Conservation (phyloP, 108 stramenopile species). For the Cyclotella choctawhatcheeana region DNA sequence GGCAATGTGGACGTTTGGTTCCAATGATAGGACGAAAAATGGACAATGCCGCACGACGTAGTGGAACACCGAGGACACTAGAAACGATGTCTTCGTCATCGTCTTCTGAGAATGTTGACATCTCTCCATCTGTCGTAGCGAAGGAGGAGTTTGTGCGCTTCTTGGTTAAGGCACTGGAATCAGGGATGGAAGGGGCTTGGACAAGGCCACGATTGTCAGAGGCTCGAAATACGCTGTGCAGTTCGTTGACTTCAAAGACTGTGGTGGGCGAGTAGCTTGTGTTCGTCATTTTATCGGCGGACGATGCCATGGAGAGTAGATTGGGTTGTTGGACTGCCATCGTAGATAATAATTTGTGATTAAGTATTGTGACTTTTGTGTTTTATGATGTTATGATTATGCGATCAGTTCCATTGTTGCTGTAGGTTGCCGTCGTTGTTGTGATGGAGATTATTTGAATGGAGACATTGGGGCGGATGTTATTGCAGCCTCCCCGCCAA, state of each 20-base stretch:
- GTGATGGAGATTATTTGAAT: too few species aligned
- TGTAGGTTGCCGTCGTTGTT: too few species aligned
- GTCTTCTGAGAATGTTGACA: conserved; percentile 39
- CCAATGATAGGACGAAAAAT: conserved; percentile 39
- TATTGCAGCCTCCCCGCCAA: too few species aligned
- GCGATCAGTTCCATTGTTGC: too few species aligned
- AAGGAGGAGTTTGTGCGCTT: conserved; percentile 18
- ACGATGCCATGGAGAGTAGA: not conserved
- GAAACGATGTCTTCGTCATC: conserved; percentile 10
- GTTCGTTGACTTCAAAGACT: conserved; percentile 35
- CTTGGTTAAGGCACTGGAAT: not conserved
- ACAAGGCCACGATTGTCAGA: conserved; percentile 6
- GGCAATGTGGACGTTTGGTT: conserved; percentile 23
- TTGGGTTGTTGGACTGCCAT: conserved; percentile 10
- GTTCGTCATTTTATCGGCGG: not conserved
- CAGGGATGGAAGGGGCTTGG: not conserved
- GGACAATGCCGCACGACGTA: conserved; percentile 14
- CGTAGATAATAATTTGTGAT: not conserved
- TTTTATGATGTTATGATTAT: conserved; percentile 2
- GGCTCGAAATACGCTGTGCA: conserved; percentile 37
- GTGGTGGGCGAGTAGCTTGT: conserved; percentile 31
- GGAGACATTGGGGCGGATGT: too few species aligned
- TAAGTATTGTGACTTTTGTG: too few species aligned
- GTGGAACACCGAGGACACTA: not conserved
- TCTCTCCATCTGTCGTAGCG: conserved; percentile 28